These are phyloP conservation scores for Apophysomyces variabilis DNA, from an alignment of 371 early-diverging fungal species.

Conservation along the genomic window DNA sequence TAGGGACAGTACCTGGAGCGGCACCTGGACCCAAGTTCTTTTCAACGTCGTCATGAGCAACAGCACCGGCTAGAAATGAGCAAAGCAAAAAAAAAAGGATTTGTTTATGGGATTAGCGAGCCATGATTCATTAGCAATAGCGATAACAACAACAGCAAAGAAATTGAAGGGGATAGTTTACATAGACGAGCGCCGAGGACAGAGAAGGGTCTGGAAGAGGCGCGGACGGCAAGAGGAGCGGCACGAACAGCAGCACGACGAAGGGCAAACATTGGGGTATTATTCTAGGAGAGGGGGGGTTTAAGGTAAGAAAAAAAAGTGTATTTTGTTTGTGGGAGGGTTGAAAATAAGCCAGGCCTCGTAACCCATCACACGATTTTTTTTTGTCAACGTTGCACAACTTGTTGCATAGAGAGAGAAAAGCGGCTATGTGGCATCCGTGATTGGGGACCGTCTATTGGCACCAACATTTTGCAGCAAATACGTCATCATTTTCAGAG, in stretches of 20 bases:
- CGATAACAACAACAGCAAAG: neutral
- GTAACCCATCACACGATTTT: neutral
- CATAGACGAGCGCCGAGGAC: conserved; percentile 38
- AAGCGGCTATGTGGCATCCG: too few relatives aligned
- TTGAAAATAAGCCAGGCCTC: neutral
- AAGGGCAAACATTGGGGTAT: conserved; percentile 34
- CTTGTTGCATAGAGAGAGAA: too few relatives aligned
- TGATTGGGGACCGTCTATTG: too few relatives aligned
- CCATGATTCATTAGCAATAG: too few relatives aligned
- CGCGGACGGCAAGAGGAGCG: conserved; percentile 29
- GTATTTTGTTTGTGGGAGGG: neutral
- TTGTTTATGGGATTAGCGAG: too few relatives aligned
- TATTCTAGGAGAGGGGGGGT: neutral
- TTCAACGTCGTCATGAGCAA: conserved; percentile 36
- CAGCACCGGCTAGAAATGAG: conserved; percentile 34
- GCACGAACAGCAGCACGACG: conserved; percentile 41
- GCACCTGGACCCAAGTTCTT: conserved; percentile 57
- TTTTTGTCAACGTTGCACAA: neutral
- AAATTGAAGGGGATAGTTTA: conserved; percentile 12
- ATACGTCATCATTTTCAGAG: too few relatives aligned
- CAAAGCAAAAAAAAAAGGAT: neutral
- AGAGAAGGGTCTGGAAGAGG: conserved; percentile 34
- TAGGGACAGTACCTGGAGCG: conserved; percentile 79
- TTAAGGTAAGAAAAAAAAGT: conserved; percentile 6
- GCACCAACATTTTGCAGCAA: too few relatives aligned